A percentile compares a stretch with the other conserved stretches of the same genome.
phyloP scores from a whole-genome alignment of 805 yeast species.

The Nakazawaea ishiwadae region DNA sequence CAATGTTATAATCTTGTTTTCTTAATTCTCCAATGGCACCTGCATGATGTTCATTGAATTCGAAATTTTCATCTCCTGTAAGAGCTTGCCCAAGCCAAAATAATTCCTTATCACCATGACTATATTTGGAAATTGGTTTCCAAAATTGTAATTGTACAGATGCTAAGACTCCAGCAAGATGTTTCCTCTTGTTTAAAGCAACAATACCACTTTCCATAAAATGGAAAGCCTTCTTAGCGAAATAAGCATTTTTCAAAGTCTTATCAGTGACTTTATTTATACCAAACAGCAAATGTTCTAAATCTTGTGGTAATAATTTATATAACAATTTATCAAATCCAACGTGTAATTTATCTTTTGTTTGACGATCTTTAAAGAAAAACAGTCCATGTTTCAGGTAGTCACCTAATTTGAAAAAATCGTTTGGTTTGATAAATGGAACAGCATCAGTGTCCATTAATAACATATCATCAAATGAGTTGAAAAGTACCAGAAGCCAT shows the following conservation, averaged over 20 bases:
- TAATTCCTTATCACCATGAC: slow-evolving; percentile 78
- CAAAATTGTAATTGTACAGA: slow-evolving; percentile 40
- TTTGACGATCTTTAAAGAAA: slow-evolving; percentile 48
- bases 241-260: slow-evolving; percentile 35
- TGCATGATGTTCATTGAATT: slow-evolving; percentile 47
- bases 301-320: slow-evolving; percentile 36
- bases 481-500: slow-evolving; percentile 53
- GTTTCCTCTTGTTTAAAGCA: slow-evolving; percentile 40
- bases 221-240: slow-evolving; percentile 34
- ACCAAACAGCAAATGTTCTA: slow-evolving; percentile 7
- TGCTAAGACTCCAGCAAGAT: slow-evolving; percentile 43
- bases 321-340: slow-evolving; percentile 39
- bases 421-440: slow-evolving; percentile 29
- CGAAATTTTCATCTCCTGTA: slow-evolving; percentile 50
- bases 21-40: slow-evolving; percentile 46
- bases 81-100: slow-evolving; percentile 67
- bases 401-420: slow-evolving; percentile 32
- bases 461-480: slow-evolving; percentile 51
- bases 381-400: slow-evolving; percentile 32
- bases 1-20: slow-evolving; percentile 22
- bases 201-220: slow-evolving; percentile 47
- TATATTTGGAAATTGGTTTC: slow-evolving; percentile 39
- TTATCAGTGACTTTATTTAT: slow-evolving; percentile 30
- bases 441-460: slow-evolving; percentile 51
- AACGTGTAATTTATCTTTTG: slow-evolving; percentile 23